phyloP scores from a whole-genome alignment of 1,284 basidiomycete species.

The Leccinum fallax region DNA sequence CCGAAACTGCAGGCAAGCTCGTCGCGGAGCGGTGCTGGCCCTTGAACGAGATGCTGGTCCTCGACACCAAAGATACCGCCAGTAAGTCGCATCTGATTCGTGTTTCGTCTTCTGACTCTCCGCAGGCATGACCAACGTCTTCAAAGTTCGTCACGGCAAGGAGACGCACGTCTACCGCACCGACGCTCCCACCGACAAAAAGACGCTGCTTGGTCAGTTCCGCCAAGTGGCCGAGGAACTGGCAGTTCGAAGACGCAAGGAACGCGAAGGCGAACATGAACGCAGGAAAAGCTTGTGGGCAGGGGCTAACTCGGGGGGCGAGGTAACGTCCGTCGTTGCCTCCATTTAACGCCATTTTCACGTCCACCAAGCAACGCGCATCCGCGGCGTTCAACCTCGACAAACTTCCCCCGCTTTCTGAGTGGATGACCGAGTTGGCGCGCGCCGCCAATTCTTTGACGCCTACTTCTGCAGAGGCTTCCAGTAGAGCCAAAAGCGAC shows the following conservation, averaged over 20 bases:
- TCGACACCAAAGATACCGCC: constrained; percentile 94
- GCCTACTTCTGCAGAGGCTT: constrained; percentile 18
- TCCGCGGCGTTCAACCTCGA: constrained; percentile 38
- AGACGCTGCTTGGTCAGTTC: constrained; percentile 82
- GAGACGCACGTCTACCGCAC: constrained; percentile 94
- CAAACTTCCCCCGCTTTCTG: constrained; percentile 55
- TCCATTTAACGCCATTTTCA: constrained; percentile 24
- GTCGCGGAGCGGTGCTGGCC: constrained; percentile 95
- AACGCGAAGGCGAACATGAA: constrained; percentile 90
- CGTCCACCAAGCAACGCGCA: constrained; percentile 34
- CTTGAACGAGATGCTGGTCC: constrained; percentile 88
- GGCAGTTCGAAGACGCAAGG: constrained; percentile 84
- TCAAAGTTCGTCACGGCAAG: constrained; percentile 93
- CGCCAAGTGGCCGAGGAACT: constrained; percentile 92
- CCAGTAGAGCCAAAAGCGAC: constrained; percentile 70
- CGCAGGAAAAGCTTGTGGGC: constrained; percentile 81
- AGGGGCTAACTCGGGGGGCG: constrained; percentile 54
- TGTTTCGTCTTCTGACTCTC: constrained; percentile 4
- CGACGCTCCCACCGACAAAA: constrained; percentile 83
- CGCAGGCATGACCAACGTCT: constrained; percentile 88
- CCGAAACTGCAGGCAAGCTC: constrained; percentile 60
- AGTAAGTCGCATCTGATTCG: constrained; percentile 49
- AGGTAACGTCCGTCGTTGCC: constrained; percentile 44
- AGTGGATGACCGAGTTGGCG: constrained; percentile 72
- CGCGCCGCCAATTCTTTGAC: constrained; percentile 34